phyloP scores from a whole-genome alignment of 163 green algal genomes.

The Chlamydomonas reinhardtii region DNA sequence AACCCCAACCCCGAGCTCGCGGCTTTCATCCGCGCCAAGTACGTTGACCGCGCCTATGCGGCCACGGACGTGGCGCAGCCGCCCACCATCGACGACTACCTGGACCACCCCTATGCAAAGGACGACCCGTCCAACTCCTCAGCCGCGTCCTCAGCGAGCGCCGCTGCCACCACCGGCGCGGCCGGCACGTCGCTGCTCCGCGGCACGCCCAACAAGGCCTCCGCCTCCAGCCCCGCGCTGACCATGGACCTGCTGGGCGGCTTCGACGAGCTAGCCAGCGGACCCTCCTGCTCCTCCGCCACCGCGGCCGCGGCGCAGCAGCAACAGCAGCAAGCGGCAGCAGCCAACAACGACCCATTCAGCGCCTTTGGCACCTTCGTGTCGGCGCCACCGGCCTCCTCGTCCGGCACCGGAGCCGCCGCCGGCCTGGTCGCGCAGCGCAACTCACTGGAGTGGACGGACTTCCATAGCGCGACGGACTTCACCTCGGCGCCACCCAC shows the following conservation, averaged over 20 bases:
- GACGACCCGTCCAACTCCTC: background rate
- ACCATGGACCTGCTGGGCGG: slow-evolving; percentile 64
- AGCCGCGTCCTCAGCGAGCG: background rate
- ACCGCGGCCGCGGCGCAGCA: background rate
- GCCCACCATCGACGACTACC: slow-evolving; percentile 88
- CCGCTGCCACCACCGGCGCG: background rate
- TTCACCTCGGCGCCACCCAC: background rate
- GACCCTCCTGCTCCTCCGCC: no score
- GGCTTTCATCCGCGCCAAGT: slow-evolving; percentile 95
- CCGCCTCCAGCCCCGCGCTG: slow-evolving; percentile 37
- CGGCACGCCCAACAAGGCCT: slow-evolving; percentile 12
- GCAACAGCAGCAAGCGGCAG: background rate
- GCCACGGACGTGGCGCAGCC: slow-evolving; percentile 57
- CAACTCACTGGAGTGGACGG: slow-evolving; percentile 52
- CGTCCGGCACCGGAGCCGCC: background rate
- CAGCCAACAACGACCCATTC: slow-evolving; percentile 52
- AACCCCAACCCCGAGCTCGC: slow-evolving; percentile 84
- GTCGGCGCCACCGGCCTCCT: background rate
- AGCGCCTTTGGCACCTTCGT: slow-evolving; percentile 43
- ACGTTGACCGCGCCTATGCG: slow-evolving; percentile 73
- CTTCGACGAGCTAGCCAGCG: slow-evolving; percentile 43
- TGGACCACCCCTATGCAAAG: slow-evolving; percentile 75
- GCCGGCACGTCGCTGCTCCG: background rate
- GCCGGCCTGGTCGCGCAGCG: background rate
- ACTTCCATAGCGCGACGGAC: slow-evolving; percentile 50